Evolutionary conservation across 176 grass and related monocot species (phyloP).

Genomic region (Sorghum bicolor): DNA sequence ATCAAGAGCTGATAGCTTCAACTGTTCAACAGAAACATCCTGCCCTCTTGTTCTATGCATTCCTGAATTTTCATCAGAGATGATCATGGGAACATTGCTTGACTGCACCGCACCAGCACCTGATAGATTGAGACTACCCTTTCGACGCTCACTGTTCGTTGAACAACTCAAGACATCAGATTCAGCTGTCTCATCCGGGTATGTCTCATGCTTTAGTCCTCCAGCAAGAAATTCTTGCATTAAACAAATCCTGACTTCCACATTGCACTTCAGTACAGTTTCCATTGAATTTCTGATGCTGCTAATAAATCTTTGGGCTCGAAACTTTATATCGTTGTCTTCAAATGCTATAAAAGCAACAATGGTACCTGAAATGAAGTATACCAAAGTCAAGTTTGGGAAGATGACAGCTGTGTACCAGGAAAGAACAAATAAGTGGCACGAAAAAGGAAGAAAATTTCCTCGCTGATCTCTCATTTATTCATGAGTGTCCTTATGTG

Average conservation of each 20-base stretch:
- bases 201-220: conserved; percentile 6
- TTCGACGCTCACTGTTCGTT: conserved; percentile 39
- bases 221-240: conserved; percentile 42
- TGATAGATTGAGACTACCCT: conserved; percentile 44
- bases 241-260: conserved; percentile 70
- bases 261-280: conserved; percentile 69
- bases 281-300: conserved; percentile 94
- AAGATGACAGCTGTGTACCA: neutral
- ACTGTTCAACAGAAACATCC: conserved; percentile 22
- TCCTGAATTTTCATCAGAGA: conserved; percentile 23
- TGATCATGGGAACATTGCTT: conserved; percentile 5
- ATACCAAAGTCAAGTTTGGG: neutral
- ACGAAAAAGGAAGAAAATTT: neutral
- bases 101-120: conserved; percentile 18
- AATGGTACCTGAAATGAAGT: conserved; percentile 49
- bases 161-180: conserved; percentile 51
- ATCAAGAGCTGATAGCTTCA: conserved; percentile 30
- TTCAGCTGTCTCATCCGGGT: conserved; percentile 32
- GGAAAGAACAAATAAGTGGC: conserved; percentile 9
- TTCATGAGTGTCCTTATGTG: neutral
- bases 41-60: conserved; percentile 34
- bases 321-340: conserved; percentile 59
- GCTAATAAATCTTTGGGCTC: conserved; percentile 86
- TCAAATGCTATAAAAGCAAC: conserved; percentile 83
- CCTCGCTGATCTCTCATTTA: neutral